Evolutionary conservation across 257 asterid genomes (phyloP), one percentile per base, ranked within the genome.

Genomic region (Solanum piurae): DNA sequence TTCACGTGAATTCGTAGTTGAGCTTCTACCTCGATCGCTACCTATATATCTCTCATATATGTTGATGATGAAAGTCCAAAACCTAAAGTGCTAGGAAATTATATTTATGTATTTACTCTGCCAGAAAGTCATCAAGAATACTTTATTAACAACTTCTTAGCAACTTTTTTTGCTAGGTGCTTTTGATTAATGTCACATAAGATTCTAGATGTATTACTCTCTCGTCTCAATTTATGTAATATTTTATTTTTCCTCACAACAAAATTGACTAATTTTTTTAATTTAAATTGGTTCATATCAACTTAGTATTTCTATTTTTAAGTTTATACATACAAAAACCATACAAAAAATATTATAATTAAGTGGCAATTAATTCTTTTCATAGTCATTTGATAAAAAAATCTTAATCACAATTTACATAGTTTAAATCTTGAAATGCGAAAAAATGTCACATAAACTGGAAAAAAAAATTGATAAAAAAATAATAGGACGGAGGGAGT

Each of bases 1-100:
- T 60, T 60, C 1, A 21, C 2, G 5, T 4, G 0, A 60, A 62
- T 10, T 9, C 0, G 0, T 21, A 9, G 3, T 8, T 21, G 27
- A 60, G 27, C 13, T 10, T 23, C 4, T 62, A 23, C 3, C 8
- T n/a, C 1, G 7, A 5, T 5, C 9, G 9, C 23, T 52, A 16
- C 9, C 8, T 64, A 64, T 64, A n/a, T 60, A 4, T 60, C 29
- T 60, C 9, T 66, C 73, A 25, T 68, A 29, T 29, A 68, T 68
- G 87, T 84, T 20, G 21, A 55, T 31, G 31, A 84, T 31, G 31
- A 84, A 84, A 36, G 55, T 85, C 42, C 87, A 64, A 64, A 60
- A 4, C 25, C 20, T 44, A 1, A 80, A 80, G 68, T 75, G 38
- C 18, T 8, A 23, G 2, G 9, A 44, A 46, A 80, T 46, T 44